Conservation (phyloP, 2,329 filamentous ascomycete species). For the Microsporum ferrugineum region DNA sequence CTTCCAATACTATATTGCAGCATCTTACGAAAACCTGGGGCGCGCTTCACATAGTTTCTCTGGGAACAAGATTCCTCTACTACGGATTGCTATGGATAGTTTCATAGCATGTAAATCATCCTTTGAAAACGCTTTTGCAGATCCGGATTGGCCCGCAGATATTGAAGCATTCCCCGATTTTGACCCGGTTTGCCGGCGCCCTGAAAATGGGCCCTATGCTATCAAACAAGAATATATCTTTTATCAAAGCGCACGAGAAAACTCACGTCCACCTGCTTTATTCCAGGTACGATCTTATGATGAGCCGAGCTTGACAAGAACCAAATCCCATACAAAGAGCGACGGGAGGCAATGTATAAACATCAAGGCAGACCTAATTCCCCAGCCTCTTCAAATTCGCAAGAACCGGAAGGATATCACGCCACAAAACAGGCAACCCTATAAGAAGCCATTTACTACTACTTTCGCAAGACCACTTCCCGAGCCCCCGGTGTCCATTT, state of each 20-base stretch:
- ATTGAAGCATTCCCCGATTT: neutral
- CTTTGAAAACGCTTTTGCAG: slow-evolving; percentile 6
- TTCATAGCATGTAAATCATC: slow-evolving; percentile 25
- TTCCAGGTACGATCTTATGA: neutral
- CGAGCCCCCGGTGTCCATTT: neutral
- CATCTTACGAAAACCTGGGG: slow-evolving; percentile 38
- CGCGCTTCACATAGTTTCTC: slow-evolving; percentile 38
- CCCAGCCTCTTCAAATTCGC: slow-evolving; percentile 2
- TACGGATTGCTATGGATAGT: slow-evolving; percentile 31
- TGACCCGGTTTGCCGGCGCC: neutral
- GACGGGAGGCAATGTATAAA: neutral
- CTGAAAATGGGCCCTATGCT: neutral
- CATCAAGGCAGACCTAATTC: neutral
- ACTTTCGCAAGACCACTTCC: neutral
- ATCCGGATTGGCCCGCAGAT: neutral
- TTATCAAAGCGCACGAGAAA: neutral
- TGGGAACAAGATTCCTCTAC: slow-evolving; percentile 31
- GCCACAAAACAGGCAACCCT: neutral
- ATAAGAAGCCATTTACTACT: neutral
- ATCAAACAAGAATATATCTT: neutral
- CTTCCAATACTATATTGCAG: slow-evolving; percentile 38
- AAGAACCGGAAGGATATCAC: neutral
- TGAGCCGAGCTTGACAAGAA: neutral
- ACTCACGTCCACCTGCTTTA: neutral
- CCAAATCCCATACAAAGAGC: neutral